Base-by-base conservation (phyloP, 2,329 filamentous ascomycete species). In the Fusarium metavorans region DNA sequence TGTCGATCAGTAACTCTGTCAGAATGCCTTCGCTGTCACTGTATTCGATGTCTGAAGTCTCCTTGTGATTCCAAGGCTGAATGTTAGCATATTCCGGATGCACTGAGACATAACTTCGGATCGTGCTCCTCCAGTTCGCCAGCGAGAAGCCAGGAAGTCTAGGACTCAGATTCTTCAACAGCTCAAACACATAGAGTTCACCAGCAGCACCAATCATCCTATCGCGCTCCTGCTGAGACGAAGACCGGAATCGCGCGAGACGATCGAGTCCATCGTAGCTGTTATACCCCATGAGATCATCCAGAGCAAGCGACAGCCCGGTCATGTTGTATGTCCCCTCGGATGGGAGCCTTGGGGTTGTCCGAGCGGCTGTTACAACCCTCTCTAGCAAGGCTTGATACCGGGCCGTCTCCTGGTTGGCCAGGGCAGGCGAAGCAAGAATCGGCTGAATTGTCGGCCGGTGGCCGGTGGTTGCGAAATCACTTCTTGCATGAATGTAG, bases 1-100 rank as follows among this genome's bases (percentile, higher is more conserved):
- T 75, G 5, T 78, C 70, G 20, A 84, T 77, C 6, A 87, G 74
- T 8, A 81, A 39, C 3, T 67, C 52, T 4, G 86, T 85, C 58
- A 86, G 71, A 0, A 25, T 56, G 43, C 83, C 74, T 8, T 71
- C 16, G 1, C 9, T 13, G 70, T 88, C 87, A 0, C 68, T 50
- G 65, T 88, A 88, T 0, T 82, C 81, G 10, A 89, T 80, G 67
- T 89, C 87, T 0, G 87, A 80, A 0, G 84, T 88, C 71, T 89
- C 87, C 0, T 30, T 25, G 16, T 34, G 30, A 4, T 4, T 41
- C 85, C 85, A 88, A 11, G 76, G 57, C 0, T 45, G 10, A 73
- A 88, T 80, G 39, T 81, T 74, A 0, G 75, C 23, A 66, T 87
- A 88, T 0, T 83, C 79, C 5, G 80, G 78, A 67, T 87, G 84